Evolutionary conservation across 2,329 filamentous ascomycete genomes (phyloP), one percentile per base, ranked within the genome.

Genomic region (Aspergillus quadricinctus): DNA sequence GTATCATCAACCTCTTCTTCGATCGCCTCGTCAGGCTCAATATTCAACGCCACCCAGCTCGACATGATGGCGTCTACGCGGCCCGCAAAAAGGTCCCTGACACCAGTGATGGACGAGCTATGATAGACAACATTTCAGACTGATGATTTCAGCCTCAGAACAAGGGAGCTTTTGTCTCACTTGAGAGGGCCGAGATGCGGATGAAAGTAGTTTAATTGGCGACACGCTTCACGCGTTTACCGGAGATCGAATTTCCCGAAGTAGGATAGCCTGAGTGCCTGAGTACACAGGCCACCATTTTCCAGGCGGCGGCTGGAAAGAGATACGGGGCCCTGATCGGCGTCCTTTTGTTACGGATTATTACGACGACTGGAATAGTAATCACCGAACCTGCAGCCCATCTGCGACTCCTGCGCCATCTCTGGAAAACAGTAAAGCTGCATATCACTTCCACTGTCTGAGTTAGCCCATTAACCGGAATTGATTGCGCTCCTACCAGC

Each of bases 1-100:
- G 92, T 96, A 67, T 94, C 92, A 72, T 99, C 94, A 68, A 96
- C 80, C 75, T 97, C 92, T 66, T 96, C 90, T 70, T 96, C 92
- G 61, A 88, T 80, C 56, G 90, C 90, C 69, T 95, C 90, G 76
- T 97, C 94, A 9, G 90, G 89, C 75, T 97, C 92, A 75, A 97
- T 85, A 72, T 99, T 99, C 74, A 97, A 86, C 53, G 93, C 90
- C 67, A 88, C 86, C 77, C 95, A 97, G 66, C 85, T 82, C 40
- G 79, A 75, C 79, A 80, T 80, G 57, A 48, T 69, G 61, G 46
- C 57, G 49, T 50, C 51, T 57, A 58, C 54, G 57, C 52, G 60
- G 55, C 58, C 50, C 28, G 52, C 50, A 55, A 48, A 48, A 54
- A 61, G 60, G 52, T 64, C 52, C 56, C 51, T 57, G 53, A 23